These are phyloP conservation scores for Coprinopsis marcescibilis DNA, from an alignment of 768 basidiomycete genomes.

Conservation along the genomic window DNA sequence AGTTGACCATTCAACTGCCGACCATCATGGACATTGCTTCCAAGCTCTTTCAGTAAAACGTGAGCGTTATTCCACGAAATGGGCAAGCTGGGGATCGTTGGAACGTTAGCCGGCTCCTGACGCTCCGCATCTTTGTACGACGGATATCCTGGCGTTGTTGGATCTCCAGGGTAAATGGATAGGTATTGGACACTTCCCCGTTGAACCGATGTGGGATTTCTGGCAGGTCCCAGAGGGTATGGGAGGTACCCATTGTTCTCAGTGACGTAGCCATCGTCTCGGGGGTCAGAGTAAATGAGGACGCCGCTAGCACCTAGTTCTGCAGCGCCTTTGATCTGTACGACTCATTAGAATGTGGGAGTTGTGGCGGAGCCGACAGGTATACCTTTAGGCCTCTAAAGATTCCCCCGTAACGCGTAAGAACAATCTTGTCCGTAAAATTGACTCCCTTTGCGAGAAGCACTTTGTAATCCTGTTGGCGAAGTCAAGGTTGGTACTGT, in stretches of 20 bases:
- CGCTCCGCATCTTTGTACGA: constrained; percentile 79
- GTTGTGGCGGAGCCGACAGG: too few species aligned
- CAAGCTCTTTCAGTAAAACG: constrained; percentile 47
- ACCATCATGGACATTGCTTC: too few species aligned
- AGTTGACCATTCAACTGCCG: not conserved
- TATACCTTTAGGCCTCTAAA: constrained; percentile 90
- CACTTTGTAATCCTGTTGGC: constrained; percentile 59
- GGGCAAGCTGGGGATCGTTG: constrained; percentile 80
- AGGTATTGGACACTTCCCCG: constrained; percentile 78
- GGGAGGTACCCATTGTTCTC: constrained; percentile 66
- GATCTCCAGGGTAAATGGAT: constrained; percentile 65
- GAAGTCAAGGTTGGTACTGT: constrained; percentile 84
- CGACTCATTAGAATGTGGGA: constrained; percentile 5
- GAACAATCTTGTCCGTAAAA: constrained; percentile 68
- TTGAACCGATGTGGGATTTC: constrained; percentile 78
- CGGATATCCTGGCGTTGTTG: constrained; percentile 83
- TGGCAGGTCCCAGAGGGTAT: constrained; percentile 79
- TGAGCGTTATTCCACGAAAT: constrained; percentile 83
- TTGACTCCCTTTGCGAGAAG: constrained; percentile 52
- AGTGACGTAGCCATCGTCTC: constrained; percentile 75
- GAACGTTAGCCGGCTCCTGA: constrained; percentile 53
- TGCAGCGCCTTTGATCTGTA: constrained; percentile 73
- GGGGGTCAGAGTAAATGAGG: constrained; percentile 78
- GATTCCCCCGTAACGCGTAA: constrained; percentile 70
- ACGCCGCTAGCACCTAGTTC: constrained; percentile 72